Base-by-base conservation (phyloP, 1,284 basidiomycete species). In the Filobasidium uniguttulatum region DNA sequence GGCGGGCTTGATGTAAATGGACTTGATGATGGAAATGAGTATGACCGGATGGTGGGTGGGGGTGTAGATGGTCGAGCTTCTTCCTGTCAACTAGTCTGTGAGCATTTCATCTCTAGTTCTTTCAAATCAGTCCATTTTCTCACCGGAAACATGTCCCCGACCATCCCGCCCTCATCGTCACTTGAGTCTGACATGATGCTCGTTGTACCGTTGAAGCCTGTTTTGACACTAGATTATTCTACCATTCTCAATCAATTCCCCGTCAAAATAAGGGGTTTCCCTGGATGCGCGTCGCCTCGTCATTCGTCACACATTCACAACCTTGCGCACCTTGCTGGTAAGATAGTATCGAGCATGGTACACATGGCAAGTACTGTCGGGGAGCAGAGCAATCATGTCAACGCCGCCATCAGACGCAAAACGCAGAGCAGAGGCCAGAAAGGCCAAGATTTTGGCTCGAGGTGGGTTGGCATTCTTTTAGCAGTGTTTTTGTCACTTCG, bases 361-460 rank as follows among this genome's bases (percentile, higher is more conserved):
- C n/a, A n/a, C n/a, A n/a, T n/a, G n/a, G n/a, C n/a, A n/a, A n/a
- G n/a, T n/a, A n/a, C n/a, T n/a, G n/a, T n/a, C n/a, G n/a, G n/a
- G n/a, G n/a, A n/a, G n/a, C n/a, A n/a, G n/a, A n/a, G n/a, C n/a
- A n/a, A n/a, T n/a, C n/a, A n/a, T n/a, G n/a, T n/a, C n/a, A n/a
- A n/a, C n/a, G n/a, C n/a, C n/a, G n/a, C n/a, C n/a, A n/a, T 46
- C 60, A 3, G 59, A 57, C 31, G 52, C 58, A 5, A 59, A 62
- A 19, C 54, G 55, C 12, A 56, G 66, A 30, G 67, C 67, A 15
- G 68, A 67, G 3, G 67, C 68, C 25, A 59, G 68, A 25, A 65
- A 65, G 43, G 68, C 68, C 19, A 70, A 68, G 56, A 70, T 70
- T 54, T 61, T 68, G 19, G 68, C 68, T 14, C 56, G 68, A 44